Base-by-base conservation (phyloP, 805 yeast genomes). In the Spathaspora sp. region DNA sequence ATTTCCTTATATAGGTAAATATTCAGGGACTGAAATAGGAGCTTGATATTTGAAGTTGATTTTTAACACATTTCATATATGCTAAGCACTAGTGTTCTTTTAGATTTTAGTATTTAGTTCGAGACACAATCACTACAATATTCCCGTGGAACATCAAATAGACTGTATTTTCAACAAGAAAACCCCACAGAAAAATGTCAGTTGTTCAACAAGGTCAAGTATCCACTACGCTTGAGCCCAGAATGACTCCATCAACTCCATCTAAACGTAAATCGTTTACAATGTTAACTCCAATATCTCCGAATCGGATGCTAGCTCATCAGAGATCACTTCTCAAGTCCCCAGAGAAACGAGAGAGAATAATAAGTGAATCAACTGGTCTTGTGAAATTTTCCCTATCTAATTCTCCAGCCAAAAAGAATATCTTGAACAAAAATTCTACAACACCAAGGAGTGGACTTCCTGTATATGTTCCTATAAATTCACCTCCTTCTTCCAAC, bases 281-380 rank as follows among this genome's bases (percentile, higher is more conserved):
- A n/a, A 57, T 59, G 19, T 48, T 59, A 9, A 48, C 47, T 45
- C 57, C 60, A 3, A 40, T 47, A 17, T 31, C 53, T 11, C 51
- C 52, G 11, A 45, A 35, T 10, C 45, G 12, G 48, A 11, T 45
- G 12, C 38, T 26, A 29, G 20, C 23, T 8, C 47, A 45, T 39
- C 47, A 10, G 35, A 35, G 18, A 42, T 18, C 19, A 20, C 9
- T 31, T 8, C 23, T 17, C 9, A 47, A 18, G 39, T 20, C 45
- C 14, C 40, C 32, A 2, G 19, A 45, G 31, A 48, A 51, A 44
- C 52, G 46, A 12, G 52, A 50, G 23, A 62, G 83, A 52, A 60
- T 78, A 11, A 66, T 77, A 12, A 78, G 83, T 56, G 79, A 76
- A 53, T 67, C 77, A 6, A 80, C 84, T 0, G 85, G 85, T 0